Evolutionary conservation across 192 early-diverging fungal genomes (phyloP), one percentile per base, ranked within the genome.

Genomic region (Backusella sp.): DNA sequence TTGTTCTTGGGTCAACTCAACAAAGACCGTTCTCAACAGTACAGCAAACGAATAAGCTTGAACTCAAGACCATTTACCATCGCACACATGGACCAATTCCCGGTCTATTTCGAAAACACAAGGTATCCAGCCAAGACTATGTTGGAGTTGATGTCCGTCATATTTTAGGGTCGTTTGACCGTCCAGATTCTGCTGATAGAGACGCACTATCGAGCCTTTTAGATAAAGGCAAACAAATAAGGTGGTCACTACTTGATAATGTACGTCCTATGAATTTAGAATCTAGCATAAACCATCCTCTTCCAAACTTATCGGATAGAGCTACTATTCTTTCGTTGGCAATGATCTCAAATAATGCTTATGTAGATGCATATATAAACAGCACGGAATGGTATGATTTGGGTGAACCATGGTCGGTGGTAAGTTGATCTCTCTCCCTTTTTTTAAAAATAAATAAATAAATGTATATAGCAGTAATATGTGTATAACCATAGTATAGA

Each of bases 261-360:
- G 11, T 62, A 62, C 56, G 23, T 14, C 56, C 70, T 4, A 41
- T 77, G n/a, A 41, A 62, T 62, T 71, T 75, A 59, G 72, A 76
- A 21, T 46, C 73, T 3, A 56, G 32, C 14, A 56, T 52, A 19
- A 79, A 70, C 17, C 56, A 62, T 62, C 23, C 73, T 9, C 15
- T 92, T 14, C 96, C 96, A 19, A 89, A 96, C 82, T 81, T 93
- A 19, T 89, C 79, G 0, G 90, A 97, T 87, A 86, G 89, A 37
- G 76, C 84, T 3, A 95, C 96, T 4, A 80, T 98, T 17, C 73
- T 93, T 26, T 85, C 86, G 41, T 73, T 98, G 37, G 94, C 92
- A 23, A 86, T 87, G 59, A 95, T 98, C 91, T 92, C 92, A 7
- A 90, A 90, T 66, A 95, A 97, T 80, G 91, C 97, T 0, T 98